Evolutionary conservation across 2,329 filamentous ascomycete genomes (phyloP).

Genomic region (Aspergillus vadensis): DNA sequence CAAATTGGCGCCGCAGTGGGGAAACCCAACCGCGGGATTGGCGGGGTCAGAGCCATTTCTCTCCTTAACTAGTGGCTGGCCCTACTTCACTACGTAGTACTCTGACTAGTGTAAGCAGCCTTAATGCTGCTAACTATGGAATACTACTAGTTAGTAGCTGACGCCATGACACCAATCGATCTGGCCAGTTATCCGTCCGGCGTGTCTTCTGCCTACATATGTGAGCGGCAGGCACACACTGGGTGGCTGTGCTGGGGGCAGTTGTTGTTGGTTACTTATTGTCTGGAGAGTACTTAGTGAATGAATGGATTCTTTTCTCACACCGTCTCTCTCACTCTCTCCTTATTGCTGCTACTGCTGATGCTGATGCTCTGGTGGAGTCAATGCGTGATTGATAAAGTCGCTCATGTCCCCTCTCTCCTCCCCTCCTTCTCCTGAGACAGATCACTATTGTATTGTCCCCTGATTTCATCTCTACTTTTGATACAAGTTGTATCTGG

Average conservation of each 20-base stretch:
- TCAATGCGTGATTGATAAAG: not conserved
- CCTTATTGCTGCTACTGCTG: not conserved
- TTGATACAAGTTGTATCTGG: not conserved
- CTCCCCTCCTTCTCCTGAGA: not conserved
- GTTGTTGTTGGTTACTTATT: not conserved
- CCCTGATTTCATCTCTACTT: not conserved
- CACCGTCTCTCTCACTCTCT: not conserved
- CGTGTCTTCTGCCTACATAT: not conserved
- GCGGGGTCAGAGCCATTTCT: not conserved
- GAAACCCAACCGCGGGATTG: not conserved
- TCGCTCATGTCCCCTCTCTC: not conserved
- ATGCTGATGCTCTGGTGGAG: not conserved
- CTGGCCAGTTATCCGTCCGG: slow-evolving; percentile 1
- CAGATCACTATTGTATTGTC: not conserved
- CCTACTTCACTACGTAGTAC: no score
- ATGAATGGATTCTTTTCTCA: not conserved
- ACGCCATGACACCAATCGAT: not conserved
- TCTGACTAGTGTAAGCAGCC: no score
- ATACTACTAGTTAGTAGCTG: not conserved
- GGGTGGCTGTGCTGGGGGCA: not conserved
- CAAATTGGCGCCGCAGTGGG: slow-evolving; percentile 1
- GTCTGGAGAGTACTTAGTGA: not conserved
- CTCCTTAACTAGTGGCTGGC: not conserved
- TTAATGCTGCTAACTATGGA: not conserved
- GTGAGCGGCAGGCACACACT: not conserved